phyloP scores from a whole-genome alignment of 2,329 filamentous ascomycete species.

The Balansia obtecta region DNA sequence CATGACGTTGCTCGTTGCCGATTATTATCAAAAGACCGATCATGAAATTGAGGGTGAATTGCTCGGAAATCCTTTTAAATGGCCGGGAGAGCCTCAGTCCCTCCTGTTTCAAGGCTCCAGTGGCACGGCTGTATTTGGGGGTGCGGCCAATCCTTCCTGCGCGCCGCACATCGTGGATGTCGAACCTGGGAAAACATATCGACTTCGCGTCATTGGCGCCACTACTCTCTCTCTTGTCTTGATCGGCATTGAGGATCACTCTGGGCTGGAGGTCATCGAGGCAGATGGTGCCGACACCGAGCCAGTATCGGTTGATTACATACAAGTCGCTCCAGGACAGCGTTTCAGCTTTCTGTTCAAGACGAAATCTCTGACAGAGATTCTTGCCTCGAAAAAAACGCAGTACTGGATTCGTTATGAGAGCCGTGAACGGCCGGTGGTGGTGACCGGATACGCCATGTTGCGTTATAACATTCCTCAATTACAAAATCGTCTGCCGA shows the following conservation, averaged over 20 bases:
- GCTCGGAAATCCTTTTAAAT: slow-evolving; percentile 34
- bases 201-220: slow-evolving; percentile 45
- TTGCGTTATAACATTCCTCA: background rate
- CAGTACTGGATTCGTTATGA: slow-evolving; percentile 35
- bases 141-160: slow-evolving; percentile 1
- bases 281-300: slow-evolving; percentile 45
- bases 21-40: slow-evolving; percentile 45
- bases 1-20: slow-evolving; percentile 38
- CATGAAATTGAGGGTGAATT: slow-evolving; percentile 37
- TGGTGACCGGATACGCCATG: slow-evolving; percentile 2
- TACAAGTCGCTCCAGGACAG: slow-evolving; percentile 46
- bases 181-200: slow-evolving; percentile 45
- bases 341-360: slow-evolving; percentile 46
- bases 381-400: slow-evolving; percentile 17
- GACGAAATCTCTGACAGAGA: slow-evolving; percentile 35
- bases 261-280: slow-evolving; percentile 42
- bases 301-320: slow-evolving; percentile 29
- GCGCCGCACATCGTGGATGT: slow-evolving; percentile 41
- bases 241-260: slow-evolving; percentile 43
- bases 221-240: slow-evolving; percentile 42
- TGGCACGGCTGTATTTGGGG: background rate
- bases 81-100: slow-evolving; percentile 43
- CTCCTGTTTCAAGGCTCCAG: slow-evolving; percentile 9
- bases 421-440: slow-evolving; percentile 34
- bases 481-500: background rate